phyloP scores from a whole-genome alignment of 306 rosid species.

The Corylus avellana region DNA sequence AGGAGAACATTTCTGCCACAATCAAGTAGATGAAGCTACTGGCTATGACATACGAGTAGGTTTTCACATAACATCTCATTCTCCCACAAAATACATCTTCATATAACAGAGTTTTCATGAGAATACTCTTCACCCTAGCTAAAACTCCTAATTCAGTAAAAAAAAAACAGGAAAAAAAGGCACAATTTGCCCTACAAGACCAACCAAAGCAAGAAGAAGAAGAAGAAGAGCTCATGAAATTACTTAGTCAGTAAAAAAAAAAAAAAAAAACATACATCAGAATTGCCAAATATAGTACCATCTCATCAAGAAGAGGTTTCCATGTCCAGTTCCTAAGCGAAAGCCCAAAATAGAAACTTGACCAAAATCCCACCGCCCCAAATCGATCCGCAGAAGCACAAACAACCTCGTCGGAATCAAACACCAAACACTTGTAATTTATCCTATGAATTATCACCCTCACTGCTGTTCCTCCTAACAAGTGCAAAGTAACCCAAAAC shows the following conservation, averaged over 20 bases:
- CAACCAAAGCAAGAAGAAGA: neutral
- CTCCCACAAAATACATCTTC: no score
- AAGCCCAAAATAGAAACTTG: neutral
- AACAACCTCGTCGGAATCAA: conserved; percentile 18
- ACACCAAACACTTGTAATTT: conserved; percentile 10
- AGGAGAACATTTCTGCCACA: no score
- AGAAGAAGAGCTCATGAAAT: conserved; percentile 17
- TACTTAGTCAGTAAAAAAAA: conserved; percentile 6
- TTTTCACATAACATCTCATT: no score
- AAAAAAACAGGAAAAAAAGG: no score
- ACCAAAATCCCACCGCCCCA: conserved; percentile 13
- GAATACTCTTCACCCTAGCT: no score
- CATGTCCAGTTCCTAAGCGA: conserved; percentile 15
- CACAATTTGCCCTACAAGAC: no score
- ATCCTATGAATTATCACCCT: conserved; percentile 24
- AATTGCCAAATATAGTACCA: conserved; percentile 23
- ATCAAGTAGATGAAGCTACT: no score
- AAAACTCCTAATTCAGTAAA: no score
- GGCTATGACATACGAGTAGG: no score
- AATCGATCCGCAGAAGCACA: conserved; percentile 1
- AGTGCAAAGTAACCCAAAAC: conserved; percentile 78
- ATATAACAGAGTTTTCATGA: no score
- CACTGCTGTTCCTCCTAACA: conserved; percentile 49
- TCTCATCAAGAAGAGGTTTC: conserved; percentile 8
- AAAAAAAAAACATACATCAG: conserved; percentile 3